Evolutionary conservation across 441 rosid species (phyloP).

Genomic region (Daphne laureola): DNA sequence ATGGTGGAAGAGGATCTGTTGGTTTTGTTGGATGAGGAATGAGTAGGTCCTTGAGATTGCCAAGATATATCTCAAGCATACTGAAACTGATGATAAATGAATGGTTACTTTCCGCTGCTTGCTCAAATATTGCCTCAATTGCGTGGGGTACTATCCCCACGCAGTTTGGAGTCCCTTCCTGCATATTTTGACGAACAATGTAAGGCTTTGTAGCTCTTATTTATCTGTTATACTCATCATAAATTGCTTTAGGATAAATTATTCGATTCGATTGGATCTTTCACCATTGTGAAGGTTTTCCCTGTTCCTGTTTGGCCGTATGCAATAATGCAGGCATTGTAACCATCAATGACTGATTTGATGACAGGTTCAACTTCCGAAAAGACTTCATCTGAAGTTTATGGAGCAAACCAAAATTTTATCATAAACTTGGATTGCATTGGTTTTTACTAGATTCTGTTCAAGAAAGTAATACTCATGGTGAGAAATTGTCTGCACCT

Average conservation of each 20-base stretch:
- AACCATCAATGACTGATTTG: conserved; percentile 74
- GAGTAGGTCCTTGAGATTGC: conserved; percentile 70
- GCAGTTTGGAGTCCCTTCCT: conserved; percentile 64
- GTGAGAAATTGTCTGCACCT: conserved; percentile 27
- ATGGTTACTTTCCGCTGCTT: conserved; percentile 50
- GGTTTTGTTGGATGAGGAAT: conserved; percentile 44
- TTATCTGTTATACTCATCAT: background rate
- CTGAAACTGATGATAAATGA: conserved; percentile 50
- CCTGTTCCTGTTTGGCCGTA: conserved; percentile 90
- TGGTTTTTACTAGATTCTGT: background rate
- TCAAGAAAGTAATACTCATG: background rate
- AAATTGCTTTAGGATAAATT: background rate
- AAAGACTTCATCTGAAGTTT: conserved; percentile 57
- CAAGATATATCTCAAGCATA: conserved; percentile 85
- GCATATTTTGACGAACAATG: conserved; percentile 7
- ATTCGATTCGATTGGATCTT: conserved; percentile 1
- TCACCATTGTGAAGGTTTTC: conserved; percentile 78
- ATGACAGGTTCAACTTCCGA: conserved; percentile 71
- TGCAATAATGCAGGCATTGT: conserved; percentile 80
- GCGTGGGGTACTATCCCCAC: conserved; percentile 63
- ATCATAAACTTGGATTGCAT: background rate
- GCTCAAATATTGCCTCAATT: conserved; percentile 53
- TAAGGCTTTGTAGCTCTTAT: background rate
- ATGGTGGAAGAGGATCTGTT: conserved; percentile 46
- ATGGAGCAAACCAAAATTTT: conserved; percentile 9